Evolutionary conservation across 2,329 filamentous ascomycete species (phyloP).

Genomic region (Dactylellina leptospora): DNA sequence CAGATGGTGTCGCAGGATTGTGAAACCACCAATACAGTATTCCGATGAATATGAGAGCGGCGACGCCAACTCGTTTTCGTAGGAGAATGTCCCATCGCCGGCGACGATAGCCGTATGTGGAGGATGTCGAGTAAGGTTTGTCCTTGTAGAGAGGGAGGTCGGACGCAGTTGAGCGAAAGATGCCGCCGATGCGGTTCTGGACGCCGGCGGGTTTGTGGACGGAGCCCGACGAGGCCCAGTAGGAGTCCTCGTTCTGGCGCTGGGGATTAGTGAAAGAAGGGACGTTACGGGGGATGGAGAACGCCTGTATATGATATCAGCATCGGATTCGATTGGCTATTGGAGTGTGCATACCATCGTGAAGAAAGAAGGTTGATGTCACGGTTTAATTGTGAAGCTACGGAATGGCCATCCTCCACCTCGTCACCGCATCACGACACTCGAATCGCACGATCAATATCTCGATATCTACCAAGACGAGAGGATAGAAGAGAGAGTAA

Average conservation of each 20-base stretch:
- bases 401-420: too few species aligned
- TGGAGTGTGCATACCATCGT: too few species aligned
- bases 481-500: too few species aligned
- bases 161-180: conserved; percentile 72
- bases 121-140: conserved; percentile 81
- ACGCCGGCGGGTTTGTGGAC: conserved; percentile 61
- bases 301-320: conserved; percentile 62
- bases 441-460: too few species aligned
- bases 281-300: conserved; percentile 74
- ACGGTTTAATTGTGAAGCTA: too few species aligned
- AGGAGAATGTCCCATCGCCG: conserved; percentile 71
- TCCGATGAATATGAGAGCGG: conserved; percentile 36
- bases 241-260: conserved; percentile 71
- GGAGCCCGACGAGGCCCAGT: conserved; percentile 68
- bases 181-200: conserved; percentile 63
- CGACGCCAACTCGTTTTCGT: conserved; percentile 58
- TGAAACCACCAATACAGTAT: conserved; percentile 53
- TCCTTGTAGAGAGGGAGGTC: conserved; percentile 97
- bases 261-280: conserved; percentile 74
- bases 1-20: conserved; percentile 42
- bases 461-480: too few species aligned
- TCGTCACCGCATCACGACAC: too few species aligned
- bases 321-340: too few species aligned
- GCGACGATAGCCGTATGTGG: conserved; percentile 64
- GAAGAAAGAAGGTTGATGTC: too few species aligned